Percentiles rank a stretch among this genome's conserved stretches.
Evolutionary conservation across 257 asterid species (phyloP).

Genomic region (Lithospermum erythrorhizon): DNA sequence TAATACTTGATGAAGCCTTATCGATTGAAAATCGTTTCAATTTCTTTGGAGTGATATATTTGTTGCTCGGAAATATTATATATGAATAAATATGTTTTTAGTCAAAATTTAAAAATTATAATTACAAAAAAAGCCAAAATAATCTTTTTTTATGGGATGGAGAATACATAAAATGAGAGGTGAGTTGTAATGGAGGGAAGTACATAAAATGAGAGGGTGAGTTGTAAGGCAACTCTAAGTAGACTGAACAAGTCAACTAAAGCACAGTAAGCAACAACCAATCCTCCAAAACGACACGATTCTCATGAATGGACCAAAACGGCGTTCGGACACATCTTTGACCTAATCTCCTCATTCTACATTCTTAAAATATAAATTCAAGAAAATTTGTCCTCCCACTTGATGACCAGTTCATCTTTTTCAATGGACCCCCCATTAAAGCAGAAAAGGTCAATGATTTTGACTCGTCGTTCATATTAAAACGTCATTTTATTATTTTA

Average conservation of each 20-base stretch:
- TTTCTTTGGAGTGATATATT: too few relatives aligned
- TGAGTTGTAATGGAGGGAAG: too few relatives aligned
- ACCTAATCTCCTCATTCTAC: constrained; percentile 22
- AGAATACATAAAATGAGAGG: too few relatives aligned
- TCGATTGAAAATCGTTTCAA: too few relatives aligned
- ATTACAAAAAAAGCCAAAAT: too few relatives aligned
- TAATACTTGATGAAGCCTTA: too few relatives aligned
- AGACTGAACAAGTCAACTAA: constrained; percentile 10
- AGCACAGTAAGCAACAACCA: constrained; percentile 15
- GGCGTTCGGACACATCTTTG: constrained; percentile 35
- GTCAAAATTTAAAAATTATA: too few relatives aligned
- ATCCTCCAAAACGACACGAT: constrained; percentile 32
- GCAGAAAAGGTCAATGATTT: constrained; percentile 31
- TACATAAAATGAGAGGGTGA: background rate
- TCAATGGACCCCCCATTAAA: constrained; percentile 13
- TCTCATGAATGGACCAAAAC: constrained; percentile 19
- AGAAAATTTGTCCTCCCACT: background rate
- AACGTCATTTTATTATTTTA: background rate
- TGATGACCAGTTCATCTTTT: constrained; percentile 14
- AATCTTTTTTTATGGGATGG: too few relatives aligned
- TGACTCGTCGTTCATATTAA: constrained; percentile 11
- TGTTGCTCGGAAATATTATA: too few relatives aligned
- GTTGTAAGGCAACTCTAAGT: background rate
- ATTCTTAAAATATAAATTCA: too few relatives aligned
- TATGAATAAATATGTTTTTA: too few relatives aligned